Percentiles rank a stretch among this genome's conserved stretches.
phyloP scores from a whole-genome alignment of 177 flowering plant species.

The Vitis hybrid region DNA sequence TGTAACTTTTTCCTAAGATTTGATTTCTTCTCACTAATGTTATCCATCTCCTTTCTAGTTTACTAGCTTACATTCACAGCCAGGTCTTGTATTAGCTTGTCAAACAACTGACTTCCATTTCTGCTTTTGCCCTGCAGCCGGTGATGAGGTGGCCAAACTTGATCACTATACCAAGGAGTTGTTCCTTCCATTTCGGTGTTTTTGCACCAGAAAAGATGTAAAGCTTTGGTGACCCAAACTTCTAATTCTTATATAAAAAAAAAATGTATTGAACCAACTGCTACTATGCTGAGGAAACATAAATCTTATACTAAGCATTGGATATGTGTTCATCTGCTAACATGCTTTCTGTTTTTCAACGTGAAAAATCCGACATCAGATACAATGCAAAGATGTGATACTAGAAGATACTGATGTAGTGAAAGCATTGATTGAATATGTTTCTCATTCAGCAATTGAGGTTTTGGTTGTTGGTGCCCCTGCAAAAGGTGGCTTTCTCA shows the following conservation, averaged over 20 bases:
- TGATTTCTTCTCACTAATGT: too few relatives aligned
- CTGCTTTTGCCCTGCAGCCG: too few relatives aligned
- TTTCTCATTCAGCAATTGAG: conserved; percentile 29
- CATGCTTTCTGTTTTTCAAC: background rate
- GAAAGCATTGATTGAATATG: conserved; percentile 39
- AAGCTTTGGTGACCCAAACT: conserved; percentile 3
- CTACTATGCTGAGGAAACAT: too few relatives aligned
- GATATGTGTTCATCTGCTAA: conserved; percentile 6
- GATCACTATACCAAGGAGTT: conserved; percentile 40
- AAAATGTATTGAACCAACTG: background rate
- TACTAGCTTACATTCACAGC: too few relatives aligned
- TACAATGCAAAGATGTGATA: conserved; percentile 41
- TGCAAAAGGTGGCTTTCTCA: conserved; percentile 32
- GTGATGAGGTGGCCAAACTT: background rate
- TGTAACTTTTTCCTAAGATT: too few relatives aligned
- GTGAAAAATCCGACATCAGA: conserved; percentile 21
- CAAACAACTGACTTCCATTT: too few relatives aligned
- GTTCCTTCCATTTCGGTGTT: conserved; percentile 57
- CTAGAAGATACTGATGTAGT: conserved; percentile 43
- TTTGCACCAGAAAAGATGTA: conserved; percentile 55
- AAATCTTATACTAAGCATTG: conserved; percentile 11
- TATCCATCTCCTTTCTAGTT: too few relatives aligned
- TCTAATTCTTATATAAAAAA: conserved; percentile 1
- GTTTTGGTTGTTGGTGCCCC: conserved; percentile 41
- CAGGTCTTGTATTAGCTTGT: too few relatives aligned